These are phyloP conservation scores for Beauveria australis DNA, from an alignment of 2,329 filamentous ascomycete species.

Conservation along the genomic window DNA sequence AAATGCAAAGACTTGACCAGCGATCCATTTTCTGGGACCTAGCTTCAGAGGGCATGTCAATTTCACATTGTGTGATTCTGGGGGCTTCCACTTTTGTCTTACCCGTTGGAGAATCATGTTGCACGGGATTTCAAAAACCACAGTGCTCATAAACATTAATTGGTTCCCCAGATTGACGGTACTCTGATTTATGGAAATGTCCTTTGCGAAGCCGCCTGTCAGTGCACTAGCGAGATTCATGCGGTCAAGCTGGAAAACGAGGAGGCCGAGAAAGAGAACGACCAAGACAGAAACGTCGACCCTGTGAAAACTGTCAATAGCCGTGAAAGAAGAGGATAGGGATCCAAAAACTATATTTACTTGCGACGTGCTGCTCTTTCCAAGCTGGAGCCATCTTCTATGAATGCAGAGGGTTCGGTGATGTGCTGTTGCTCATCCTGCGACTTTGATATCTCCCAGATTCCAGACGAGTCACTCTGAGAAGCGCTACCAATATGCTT, in stretches of 20 bases:
- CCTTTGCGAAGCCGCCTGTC: conserved; percentile 37
- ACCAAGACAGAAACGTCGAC: conserved; percentile 38
- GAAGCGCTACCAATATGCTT: background rate
- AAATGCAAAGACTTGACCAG: conserved; percentile 39
- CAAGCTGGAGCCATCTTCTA: background rate
- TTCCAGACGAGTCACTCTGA: background rate
- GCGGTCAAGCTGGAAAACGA: conserved; percentile 44
- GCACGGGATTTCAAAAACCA: conserved; percentile 42
- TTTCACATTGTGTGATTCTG: background rate
- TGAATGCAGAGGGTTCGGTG: background rate
- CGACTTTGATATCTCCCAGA: background rate
- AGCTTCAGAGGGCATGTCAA: conserved; percentile 20
- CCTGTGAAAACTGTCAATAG: background rate
- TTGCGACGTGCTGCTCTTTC: background rate
- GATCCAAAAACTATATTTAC: background rate
- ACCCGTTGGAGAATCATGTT: conserved; percentile 35
- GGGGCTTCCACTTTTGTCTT: background rate
- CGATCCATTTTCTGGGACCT: conserved; percentile 40
- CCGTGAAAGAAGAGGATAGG: too few relatives aligned
- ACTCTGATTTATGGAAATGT: conserved; percentile 34
- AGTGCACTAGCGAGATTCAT: conserved; percentile 44
- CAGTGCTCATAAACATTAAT: conserved; percentile 42
- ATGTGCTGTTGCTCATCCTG: background rate
- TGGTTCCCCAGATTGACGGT: conserved; percentile 46
- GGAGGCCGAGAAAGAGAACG: conserved; percentile 39